These are phyloP conservation scores for Xylaria venustula DNA, from an alignment of 495 filamentous ascomycete species.

Conservation along the genomic window DNA sequence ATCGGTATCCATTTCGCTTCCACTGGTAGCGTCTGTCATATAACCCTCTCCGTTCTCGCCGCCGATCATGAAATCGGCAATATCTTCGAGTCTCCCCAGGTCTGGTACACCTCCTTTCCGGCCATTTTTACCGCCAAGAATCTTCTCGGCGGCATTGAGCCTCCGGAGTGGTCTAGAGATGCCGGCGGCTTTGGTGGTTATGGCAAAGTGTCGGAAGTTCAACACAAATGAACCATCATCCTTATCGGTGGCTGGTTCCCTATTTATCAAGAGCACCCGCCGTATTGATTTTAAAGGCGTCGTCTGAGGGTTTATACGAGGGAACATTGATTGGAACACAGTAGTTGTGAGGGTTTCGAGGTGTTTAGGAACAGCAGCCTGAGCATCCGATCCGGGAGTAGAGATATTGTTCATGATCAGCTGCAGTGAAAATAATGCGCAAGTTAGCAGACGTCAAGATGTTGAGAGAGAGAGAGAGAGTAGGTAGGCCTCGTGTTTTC, in stretches of 20 bases:
- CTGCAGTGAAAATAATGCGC: constrained; percentile 33
- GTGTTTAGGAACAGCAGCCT: constrained; percentile 68
- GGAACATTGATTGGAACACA: constrained; percentile 94
- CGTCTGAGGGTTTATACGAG: constrained; percentile 88
- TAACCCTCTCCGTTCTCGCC: constrained; percentile 75
- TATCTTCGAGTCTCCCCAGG: constrained; percentile 84
- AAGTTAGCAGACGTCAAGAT: constrained; percentile 14
- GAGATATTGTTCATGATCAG: constrained; percentile 99
- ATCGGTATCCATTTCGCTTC: constrained; percentile 90
- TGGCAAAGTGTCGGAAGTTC: constrained; percentile 91
- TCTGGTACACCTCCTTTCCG: constrained; percentile 79
- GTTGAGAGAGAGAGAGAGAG: too few species aligned
- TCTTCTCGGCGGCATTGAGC: constrained; percentile 82
- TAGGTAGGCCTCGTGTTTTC: constrained; percentile 9
- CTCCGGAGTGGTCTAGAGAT: constrained; percentile 79
- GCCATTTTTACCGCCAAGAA: constrained; percentile 55
- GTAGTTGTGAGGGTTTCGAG: constrained; percentile 92
- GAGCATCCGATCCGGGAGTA: constrained; percentile 63
- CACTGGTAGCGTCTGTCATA: constrained; percentile 75
- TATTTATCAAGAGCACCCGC: constrained; percentile 85
- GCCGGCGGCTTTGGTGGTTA: constrained; percentile 81
- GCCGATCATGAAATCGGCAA: constrained; percentile 92
- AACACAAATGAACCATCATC: constrained; percentile 75
- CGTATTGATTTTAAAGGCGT: constrained; percentile 86
- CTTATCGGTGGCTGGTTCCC: constrained; percentile 56